Conservation (phyloP, 2,329 filamentous ascomycete species). For the Cladosporium halotolerans region DNA sequence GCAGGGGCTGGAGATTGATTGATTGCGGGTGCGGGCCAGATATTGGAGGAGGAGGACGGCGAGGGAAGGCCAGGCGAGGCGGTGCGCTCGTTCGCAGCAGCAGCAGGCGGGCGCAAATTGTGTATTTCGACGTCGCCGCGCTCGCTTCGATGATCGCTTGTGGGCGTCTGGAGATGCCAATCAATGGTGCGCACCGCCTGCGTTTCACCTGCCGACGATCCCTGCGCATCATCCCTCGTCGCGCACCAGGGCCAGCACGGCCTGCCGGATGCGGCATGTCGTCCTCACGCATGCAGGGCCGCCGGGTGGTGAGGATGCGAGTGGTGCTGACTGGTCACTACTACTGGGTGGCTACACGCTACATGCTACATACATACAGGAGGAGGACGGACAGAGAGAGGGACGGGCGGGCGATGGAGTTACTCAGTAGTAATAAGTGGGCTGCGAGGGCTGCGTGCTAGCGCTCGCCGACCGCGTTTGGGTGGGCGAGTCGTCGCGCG, state of each 20-base stretch:
- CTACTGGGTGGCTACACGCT: too few species aligned
- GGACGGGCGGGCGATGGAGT: too few species aligned
- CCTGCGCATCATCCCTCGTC: not conserved
- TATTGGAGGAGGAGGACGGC: not conserved
- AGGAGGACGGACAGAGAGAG: too few species aligned
- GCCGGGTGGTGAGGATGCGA: too few species aligned
- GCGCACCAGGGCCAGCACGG: not conserved
- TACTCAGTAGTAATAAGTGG: too few species aligned
- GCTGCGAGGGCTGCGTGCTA: too few species aligned
- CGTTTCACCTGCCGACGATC: conserved; percentile 6
- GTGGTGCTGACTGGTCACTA: too few species aligned
- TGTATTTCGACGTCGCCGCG: too few species aligned
- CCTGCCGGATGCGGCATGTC: conserved; percentile 2
- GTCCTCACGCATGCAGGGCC: conserved; percentile 5
- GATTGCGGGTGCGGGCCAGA: conserved; percentile 8
- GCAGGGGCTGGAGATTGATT: conserved; percentile 9
- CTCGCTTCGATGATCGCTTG: not conserved
- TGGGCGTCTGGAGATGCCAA: not conserved
- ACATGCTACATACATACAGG: too few species aligned
- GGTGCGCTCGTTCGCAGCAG: too few species aligned
- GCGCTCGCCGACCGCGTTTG: too few species aligned
- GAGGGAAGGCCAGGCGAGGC: not conserved
- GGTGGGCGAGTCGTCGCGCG: too few species aligned
- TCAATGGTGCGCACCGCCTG: not conserved
- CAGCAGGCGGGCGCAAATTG: not conserved